These are phyloP conservation scores for Verticillium alfalfae DNA, from an alignment of 2,329 filamentous ascomycete genomes.

Conservation along the genomic window DNA sequence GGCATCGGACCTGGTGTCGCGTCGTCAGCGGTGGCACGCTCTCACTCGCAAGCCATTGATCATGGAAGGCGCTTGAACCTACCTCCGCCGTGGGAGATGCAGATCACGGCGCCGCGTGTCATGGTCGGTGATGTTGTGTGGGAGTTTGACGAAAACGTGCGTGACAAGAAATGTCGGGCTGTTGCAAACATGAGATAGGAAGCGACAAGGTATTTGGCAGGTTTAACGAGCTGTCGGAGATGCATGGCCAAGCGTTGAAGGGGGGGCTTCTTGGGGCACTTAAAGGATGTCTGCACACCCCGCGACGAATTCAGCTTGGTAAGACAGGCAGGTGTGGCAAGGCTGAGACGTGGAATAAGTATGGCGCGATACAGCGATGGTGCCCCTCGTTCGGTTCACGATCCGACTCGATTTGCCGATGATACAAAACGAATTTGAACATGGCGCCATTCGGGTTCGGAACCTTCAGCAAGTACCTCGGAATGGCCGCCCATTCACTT, in stretches of 20 bases:
- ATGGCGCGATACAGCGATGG: not conserved
- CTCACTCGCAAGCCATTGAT: not conserved
- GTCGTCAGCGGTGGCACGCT: not conserved
- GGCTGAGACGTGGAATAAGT: not conserved
- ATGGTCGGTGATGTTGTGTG: constrained; percentile 18
- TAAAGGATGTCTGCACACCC: not conserved
- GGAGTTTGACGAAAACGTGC: not conserved
- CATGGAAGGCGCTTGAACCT: constrained; percentile 4
- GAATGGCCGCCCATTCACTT: too few species aligned
- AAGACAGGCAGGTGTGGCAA: not conserved
- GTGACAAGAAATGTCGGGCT: constrained; percentile 7
- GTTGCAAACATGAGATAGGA: constrained; percentile 6
- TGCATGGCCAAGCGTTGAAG: not conserved
- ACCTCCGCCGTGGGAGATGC: constrained; percentile 46
- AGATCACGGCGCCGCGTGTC: constrained; percentile 37
- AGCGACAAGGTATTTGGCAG: not conserved
- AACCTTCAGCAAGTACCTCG: too few species aligned
- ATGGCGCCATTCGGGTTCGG: too few species aligned
- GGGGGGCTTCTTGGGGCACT: not conserved
- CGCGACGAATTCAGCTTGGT: too few species aligned
- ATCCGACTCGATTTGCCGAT: not conserved
- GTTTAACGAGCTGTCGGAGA: not conserved
- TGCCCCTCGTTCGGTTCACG: too few species aligned
- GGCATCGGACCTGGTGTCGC: constrained; percentile 45
- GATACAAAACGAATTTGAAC: too few species aligned